phyloP scores from a whole-genome alignment of 2,329 filamentous ascomycete genomes.

The Venturia pyrina region DNA sequence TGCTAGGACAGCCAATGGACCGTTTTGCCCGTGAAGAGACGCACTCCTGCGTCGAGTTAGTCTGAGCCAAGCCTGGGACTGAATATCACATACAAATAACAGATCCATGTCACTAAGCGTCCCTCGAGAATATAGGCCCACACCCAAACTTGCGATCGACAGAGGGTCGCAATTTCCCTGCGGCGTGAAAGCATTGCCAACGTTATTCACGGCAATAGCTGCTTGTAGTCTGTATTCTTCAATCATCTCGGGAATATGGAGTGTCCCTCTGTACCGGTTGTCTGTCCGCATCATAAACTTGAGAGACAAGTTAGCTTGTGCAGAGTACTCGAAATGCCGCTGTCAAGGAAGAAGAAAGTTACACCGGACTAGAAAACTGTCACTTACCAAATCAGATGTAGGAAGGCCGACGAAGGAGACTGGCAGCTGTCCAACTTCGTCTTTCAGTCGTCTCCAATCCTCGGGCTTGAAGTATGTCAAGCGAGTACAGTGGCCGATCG shows the following conservation, averaged over 20 bases:
- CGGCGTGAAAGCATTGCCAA: constrained; percentile 66
- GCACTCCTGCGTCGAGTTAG: constrained; percentile 30
- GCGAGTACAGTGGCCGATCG: constrained; percentile 59
- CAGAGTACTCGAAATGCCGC: background rate
- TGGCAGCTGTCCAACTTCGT: constrained; percentile 43
- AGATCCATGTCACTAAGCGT: constrained; percentile 48
- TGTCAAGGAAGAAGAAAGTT: background rate
- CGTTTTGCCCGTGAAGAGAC: constrained; percentile 36
- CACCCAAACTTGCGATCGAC: constrained; percentile 49
- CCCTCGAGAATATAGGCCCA: constrained; percentile 59
- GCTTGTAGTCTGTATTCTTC: constrained; percentile 46
- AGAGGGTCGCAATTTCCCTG: constrained; percentile 59
- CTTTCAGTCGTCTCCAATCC: constrained; percentile 41
- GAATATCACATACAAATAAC: constrained; percentile 40
- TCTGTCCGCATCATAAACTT: constrained; percentile 55
- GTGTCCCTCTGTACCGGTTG: constrained; percentile 44
- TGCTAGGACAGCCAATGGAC: constrained; percentile 29
- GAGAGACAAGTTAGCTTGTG: background rate
- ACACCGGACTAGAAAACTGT: background rate
- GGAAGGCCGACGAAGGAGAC: constrained; percentile 60
- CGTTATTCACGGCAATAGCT: constrained; percentile 59
- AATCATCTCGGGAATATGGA: constrained; percentile 53
- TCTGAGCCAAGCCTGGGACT: background rate
- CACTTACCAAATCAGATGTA: constrained; percentile 48
- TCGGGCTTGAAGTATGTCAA: constrained; percentile 45